phyloP scores from a whole-genome alignment of 139 green algal genomes.

The Ostreobium quekettii region DNA sequence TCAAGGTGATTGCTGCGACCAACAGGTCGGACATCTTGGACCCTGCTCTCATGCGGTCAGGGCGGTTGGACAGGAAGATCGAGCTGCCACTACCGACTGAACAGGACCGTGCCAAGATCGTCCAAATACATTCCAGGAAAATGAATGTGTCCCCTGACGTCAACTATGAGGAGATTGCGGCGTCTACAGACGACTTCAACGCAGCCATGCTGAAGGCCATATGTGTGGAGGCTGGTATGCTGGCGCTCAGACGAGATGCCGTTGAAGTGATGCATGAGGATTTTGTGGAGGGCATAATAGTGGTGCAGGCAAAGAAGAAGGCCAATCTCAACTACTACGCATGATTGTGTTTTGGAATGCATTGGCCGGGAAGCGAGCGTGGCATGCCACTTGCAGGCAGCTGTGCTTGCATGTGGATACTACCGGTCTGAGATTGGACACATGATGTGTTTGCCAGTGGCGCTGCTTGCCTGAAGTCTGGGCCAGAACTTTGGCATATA shows the following conservation, averaged over 20 bases:
- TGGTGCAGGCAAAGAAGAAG: conserved; percentile 99
- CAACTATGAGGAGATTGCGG: conserved; percentile 97
- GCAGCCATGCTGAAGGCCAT: conserved; percentile 88
- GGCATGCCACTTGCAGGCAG: too few relatives aligned
- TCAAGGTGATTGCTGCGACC: conserved; percentile 97
- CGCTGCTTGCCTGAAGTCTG: too few relatives aligned
- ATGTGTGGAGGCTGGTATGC: conserved; percentile 98
- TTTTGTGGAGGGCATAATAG: conserved; percentile 96
- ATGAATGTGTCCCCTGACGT: conserved; percentile 72
- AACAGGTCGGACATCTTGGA: conserved; percentile 98
- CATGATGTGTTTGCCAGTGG: too few relatives aligned
- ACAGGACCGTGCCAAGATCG: conserved; percentile 92
- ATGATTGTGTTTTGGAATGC: too few relatives aligned
- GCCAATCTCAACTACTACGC: conserved; percentile 90
- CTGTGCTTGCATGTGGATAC: too few relatives aligned
- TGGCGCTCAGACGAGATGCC: conserved; percentile 88
- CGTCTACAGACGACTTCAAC: conserved; percentile 98
- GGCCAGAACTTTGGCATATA: too few relatives aligned
- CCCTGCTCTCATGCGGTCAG: conserved; percentile 90
- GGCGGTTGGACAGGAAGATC: conserved; percentile 96
- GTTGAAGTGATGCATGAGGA: conserved; percentile 94
- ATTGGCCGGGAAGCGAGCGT: too few relatives aligned
- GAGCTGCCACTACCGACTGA: conserved; percentile 98
- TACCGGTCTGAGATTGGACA: too few relatives aligned
- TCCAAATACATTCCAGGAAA: conserved; percentile 51